Conservation (phyloP, 192 early-diverging fungal species). For the Umbelopsis isabellina region DNA sequence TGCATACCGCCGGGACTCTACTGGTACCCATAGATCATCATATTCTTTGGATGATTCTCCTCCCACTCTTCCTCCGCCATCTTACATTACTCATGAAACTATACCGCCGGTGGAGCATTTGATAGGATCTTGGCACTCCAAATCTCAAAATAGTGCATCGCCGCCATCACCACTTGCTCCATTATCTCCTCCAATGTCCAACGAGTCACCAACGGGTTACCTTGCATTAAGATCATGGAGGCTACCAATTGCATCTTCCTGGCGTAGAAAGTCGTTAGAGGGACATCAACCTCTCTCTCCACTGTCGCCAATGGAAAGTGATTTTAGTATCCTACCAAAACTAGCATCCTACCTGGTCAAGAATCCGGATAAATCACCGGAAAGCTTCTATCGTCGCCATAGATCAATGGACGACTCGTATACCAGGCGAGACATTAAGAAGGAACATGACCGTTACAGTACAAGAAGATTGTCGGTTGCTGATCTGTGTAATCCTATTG, state of each 20-base stretch:
- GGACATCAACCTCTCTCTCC: not conserved
- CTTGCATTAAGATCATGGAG: not conserved
- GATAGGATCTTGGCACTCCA: constrained; percentile 4
- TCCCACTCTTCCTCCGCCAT: not conserved
- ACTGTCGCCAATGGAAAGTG: not conserved
- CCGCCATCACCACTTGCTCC: constrained; percentile 2
- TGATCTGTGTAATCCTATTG: constrained; percentile 36
- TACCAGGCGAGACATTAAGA: not conserved
- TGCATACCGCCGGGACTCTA: not conserved
- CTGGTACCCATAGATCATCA: not conserved
- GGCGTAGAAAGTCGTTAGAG: not conserved
- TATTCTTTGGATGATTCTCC: not conserved
- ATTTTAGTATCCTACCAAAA: constrained; percentile 19
- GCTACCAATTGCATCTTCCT: not conserved
- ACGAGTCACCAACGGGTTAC: not conserved
- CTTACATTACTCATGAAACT: not conserved
- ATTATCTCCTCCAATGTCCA: constrained; percentile 12
- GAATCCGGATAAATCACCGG: constrained; percentile 24
- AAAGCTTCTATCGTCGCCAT: constrained; percentile 22
- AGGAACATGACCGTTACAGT: too few relatives aligned
- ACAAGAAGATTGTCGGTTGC: constrained; percentile 14
- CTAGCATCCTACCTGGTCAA: constrained; percentile 26
- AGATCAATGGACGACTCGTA: not conserved
- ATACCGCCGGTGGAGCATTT: constrained; percentile 8
- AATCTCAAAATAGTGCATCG: not conserved